These are phyloP conservation scores for Trypanosoma scelopori DNA, from an alignment of 208 protist genomes.

Conservation along the genomic window DNA sequence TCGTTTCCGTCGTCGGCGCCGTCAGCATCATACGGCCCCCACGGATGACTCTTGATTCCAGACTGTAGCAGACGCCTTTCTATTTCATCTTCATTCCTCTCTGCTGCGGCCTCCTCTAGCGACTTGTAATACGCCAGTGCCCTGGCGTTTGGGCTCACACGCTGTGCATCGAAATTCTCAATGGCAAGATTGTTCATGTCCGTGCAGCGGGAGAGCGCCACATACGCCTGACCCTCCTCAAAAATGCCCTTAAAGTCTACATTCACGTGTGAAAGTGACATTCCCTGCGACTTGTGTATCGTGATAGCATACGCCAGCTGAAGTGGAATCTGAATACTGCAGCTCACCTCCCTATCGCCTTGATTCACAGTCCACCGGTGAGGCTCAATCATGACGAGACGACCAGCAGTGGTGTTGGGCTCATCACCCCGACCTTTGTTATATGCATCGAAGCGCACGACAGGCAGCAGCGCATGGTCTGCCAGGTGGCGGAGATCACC, in stretches of 20 bases:
- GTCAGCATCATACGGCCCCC: constrained; percentile 15
- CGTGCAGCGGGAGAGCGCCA: constrained; percentile 87
- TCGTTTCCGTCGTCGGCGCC: constrained; percentile 4
- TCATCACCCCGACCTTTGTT: not conserved
- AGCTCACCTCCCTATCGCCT: constrained; percentile 45
- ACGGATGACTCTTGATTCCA: constrained; percentile 7
- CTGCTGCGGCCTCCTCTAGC: constrained; percentile 23
- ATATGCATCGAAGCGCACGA: constrained; percentile 56
- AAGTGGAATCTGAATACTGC: constrained; percentile 88
- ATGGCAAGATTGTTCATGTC: constrained; percentile 56
- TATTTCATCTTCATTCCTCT: constrained; percentile 11
- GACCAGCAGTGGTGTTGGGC: not conserved
- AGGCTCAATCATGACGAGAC: constrained; percentile 73
- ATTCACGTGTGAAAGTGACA: constrained; percentile 85
- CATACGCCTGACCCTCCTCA: constrained; percentile 86
- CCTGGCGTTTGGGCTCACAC: constrained; percentile 50
- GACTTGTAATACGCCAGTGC: constrained; percentile 87
- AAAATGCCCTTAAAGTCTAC: constrained; percentile 83
- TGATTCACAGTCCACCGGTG: constrained; percentile 69
- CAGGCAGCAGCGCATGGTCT: constrained; percentile 38
- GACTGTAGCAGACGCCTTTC: not conserved
- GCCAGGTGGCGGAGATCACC: constrained; percentile 17
- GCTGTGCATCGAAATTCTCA: constrained; percentile 56
- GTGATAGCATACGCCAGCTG: constrained; percentile 95
- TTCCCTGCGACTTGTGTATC: constrained; percentile 97